A percentile compares a stretch with the other conserved stretches of the same genome.
phyloP scores from a whole-genome alignment of 768 basidiomycete genomes.

The Suillus clintonianus region DNA sequence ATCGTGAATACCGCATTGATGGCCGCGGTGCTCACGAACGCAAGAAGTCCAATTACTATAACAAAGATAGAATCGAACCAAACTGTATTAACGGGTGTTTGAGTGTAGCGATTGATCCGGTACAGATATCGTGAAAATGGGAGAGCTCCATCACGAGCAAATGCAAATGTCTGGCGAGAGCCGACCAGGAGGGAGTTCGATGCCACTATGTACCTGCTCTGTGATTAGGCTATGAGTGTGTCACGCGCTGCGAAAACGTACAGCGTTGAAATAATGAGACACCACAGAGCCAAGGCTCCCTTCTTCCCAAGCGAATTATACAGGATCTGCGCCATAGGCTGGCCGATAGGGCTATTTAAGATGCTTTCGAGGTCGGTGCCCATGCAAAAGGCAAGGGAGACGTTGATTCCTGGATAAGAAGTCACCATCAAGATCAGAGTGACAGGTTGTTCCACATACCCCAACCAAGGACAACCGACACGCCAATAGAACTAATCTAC shows the following conservation, averaged over 20 bases:
- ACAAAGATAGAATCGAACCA: background rate
- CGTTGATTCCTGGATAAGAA: background rate
- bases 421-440: background rate
- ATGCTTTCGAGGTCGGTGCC: background rate
- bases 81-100: background rate
- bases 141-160: background rate
- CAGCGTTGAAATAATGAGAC: background rate
- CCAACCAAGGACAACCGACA: background rate
- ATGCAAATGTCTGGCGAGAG: slow-evolving; percentile 1
- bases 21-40: background rate
- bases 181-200: background rate
- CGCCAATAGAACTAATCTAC: background rate
- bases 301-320: background rate
- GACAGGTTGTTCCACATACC: background rate
- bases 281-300: background rate
- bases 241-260: background rate
- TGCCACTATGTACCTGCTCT: background rate
- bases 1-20: background rate
- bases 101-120: background rate
- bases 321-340: background rate
- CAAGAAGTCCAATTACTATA: background rate
- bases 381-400: background rate
- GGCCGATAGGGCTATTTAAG: background rate
- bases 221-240: background rate
- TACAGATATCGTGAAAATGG: background rate